Base-by-base conservation (phyloP, 2,329 filamentous ascomycete genomes). In the Penicillium sp. region DNA sequence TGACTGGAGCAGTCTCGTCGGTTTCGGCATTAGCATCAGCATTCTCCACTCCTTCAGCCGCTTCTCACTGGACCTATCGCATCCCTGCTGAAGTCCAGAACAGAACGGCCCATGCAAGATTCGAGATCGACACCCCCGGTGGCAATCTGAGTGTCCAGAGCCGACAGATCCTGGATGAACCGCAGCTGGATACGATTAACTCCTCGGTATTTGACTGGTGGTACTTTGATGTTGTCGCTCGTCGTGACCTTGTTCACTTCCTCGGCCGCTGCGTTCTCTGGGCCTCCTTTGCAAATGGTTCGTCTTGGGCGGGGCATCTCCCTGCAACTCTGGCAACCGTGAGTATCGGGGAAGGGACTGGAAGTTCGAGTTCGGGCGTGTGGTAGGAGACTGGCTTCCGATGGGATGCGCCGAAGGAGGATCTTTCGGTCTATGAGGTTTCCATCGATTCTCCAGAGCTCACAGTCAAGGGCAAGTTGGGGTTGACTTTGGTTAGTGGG, bases 201-300 rank as follows among this genome's bases (percentile, higher is more conserved):
- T 16, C 48, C 28, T 62, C 67, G 23, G 65, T 65, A 16, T 74
- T 70, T 42, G 70, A 73, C 59, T 76, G 73, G 72, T 77, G 74
- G 75, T 75, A 74, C 54, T 76, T 76, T 40, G 72, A 77, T 53
- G 71, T 61, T 18, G 64, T 77, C 10, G 0, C 46, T 75, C 7
- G 64, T 67, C 0, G 43, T 77, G 14, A 67, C 67, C 19, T 73
- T 76, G 58, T 71, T 70, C 54, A 66, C 66, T 1, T 59, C 67
- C 9, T 54, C 67, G 0, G 49, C 58, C 1, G 37, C 62, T 3
- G 74, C 71, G 10, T 79, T 79, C 6, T 72, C 77, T 70, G 66
- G 65, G 61, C 61, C 3, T 64, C 63, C 0, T 68, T 70, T 28
- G 51, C 62, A 3, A 65, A 69, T 40, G 67, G 65, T 48, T 28